Evolutionary conservation across 371 early-diverging fungal species (phyloP).

Genomic region (Lichtheimia corymbifera): DNA sequence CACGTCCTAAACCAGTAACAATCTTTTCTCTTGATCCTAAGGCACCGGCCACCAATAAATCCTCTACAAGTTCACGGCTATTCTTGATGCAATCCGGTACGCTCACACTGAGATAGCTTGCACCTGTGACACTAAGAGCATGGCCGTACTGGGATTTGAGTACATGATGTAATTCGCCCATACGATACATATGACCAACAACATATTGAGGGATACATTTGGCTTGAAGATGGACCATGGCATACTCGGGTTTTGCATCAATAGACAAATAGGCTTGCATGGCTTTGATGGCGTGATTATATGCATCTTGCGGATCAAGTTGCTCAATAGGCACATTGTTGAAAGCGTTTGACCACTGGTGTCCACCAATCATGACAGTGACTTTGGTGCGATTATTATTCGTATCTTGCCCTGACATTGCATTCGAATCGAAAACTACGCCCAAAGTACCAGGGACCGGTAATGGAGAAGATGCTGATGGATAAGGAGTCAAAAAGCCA

Average conservation of each 20-base stretch:
- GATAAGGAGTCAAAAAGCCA: constrained; percentile 86
- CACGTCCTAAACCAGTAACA: constrained; percentile 57
- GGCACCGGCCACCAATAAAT: constrained; percentile 42
- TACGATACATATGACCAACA: constrained; percentile 76
- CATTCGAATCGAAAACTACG: constrained; percentile 88
- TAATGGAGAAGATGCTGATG: constrained; percentile 36
- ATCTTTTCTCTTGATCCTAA: constrained; percentile 37
- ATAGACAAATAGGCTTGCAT: constrained; percentile 62
- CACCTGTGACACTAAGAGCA: constrained; percentile 74
- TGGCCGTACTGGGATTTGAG: constrained; percentile 45
- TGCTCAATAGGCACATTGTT: constrained; percentile 20
- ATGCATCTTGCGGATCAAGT: constrained; percentile 31
- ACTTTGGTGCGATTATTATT: constrained; percentile 54
- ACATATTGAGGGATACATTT: constrained; percentile 92
- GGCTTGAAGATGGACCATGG: constrained; percentile 58
- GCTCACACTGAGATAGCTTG: constrained; percentile 83
- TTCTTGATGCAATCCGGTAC: constrained; percentile 86
- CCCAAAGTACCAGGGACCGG: constrained; percentile 72
- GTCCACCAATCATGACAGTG: constrained; percentile 94
- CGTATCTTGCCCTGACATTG: constrained; percentile 71
- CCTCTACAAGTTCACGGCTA: constrained; percentile 67
- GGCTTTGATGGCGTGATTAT: constrained; percentile 29
- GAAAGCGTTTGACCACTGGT: constrained; percentile 63
- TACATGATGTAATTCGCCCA: constrained; percentile 62
- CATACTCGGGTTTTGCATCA: constrained; percentile 48